A percentile compares a stretch with the other conserved stretches of the same genome.
These are phyloP conservation scores for Suillus variegatus DNA, from an alignment of 768 basidiomycete species.

Conservation along the genomic window DNA sequence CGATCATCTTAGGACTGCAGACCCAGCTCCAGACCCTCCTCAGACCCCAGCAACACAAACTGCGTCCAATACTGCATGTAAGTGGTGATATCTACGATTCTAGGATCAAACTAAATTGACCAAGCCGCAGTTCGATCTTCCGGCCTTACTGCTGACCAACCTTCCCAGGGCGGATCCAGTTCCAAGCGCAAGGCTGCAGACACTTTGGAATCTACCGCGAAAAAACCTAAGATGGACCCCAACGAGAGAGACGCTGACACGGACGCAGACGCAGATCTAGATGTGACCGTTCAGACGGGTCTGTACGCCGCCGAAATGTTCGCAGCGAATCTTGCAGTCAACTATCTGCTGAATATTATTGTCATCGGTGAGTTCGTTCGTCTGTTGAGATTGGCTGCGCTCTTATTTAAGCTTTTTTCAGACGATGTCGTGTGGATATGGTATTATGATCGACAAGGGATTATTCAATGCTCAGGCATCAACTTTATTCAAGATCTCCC, in stretches of 20 bases:
- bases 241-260: not conserved
- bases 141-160: not conserved
- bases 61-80: not conserved
- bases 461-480: constrained; percentile 1
- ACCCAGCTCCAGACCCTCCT: not conserved
- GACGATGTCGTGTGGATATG: not conserved
- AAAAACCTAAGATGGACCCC: not conserved
- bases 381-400: not conserved
- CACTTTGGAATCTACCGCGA: not conserved
- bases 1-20: not conserved
- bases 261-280: not conserved
- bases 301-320: constrained; percentile 3
- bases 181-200: not conserved
- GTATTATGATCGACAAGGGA: constrained; percentile 4
- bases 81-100: not conserved
- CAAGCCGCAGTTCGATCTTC: not conserved
- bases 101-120: not conserved
- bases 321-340: not conserved
- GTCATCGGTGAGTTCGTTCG: not conserved
- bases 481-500: constrained; percentile 9
- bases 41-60: not conserved
- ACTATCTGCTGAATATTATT: not conserved
- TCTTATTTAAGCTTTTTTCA: not conserved
- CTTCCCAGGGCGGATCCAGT: not conserved
- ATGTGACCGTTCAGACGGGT: not conserved